phyloP scores from a whole-genome alignment of 768 basidiomycete species.

The Dacryopinax spathularia region DNA sequence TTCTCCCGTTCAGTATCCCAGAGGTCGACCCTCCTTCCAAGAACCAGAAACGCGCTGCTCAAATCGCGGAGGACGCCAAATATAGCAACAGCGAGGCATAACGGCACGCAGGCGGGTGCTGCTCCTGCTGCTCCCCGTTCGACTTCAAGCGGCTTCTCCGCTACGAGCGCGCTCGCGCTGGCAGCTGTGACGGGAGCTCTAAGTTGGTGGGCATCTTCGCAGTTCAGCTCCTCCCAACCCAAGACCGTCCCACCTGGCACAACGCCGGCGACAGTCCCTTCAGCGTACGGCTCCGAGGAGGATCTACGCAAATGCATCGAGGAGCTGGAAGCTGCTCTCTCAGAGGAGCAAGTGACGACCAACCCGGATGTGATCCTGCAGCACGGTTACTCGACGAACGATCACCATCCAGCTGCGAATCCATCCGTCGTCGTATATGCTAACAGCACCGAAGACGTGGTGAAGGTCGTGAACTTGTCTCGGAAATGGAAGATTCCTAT shows the following conservation, averaged over 20 bases:
- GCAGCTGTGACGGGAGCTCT: neutral
- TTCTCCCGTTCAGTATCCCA: too few species aligned
- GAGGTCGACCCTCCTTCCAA: too few species aligned
- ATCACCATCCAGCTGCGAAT: constrained; percentile 35
- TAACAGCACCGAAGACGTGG: constrained; percentile 63
- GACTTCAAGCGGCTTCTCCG: neutral
- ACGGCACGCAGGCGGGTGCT: too few species aligned
- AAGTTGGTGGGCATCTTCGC: neutral
- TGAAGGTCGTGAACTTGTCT: constrained; percentile 62
- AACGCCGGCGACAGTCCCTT: neutral
- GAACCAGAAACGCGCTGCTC: too few species aligned
- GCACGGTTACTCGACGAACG: constrained; percentile 55
- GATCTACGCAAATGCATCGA: constrained; percentile 42
- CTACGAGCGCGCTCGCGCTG: neutral
- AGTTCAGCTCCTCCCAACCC: neutral
- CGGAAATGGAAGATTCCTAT: constrained; percentile 61
- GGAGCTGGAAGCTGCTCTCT: constrained; percentile 34
- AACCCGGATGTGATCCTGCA: constrained; percentile 38
- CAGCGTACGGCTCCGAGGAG: constrained; percentile 28
- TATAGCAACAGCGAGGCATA: too few species aligned
- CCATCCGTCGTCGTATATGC: constrained; percentile 50
- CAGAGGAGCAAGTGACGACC: constrained; percentile 33
- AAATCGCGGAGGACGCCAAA: too few species aligned
- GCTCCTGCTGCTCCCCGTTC: too few species aligned
- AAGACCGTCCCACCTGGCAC: neutral